Base-by-base conservation (phyloP, 2,329 filamentous ascomycete genomes). In the Penicillium sp. region DNA sequence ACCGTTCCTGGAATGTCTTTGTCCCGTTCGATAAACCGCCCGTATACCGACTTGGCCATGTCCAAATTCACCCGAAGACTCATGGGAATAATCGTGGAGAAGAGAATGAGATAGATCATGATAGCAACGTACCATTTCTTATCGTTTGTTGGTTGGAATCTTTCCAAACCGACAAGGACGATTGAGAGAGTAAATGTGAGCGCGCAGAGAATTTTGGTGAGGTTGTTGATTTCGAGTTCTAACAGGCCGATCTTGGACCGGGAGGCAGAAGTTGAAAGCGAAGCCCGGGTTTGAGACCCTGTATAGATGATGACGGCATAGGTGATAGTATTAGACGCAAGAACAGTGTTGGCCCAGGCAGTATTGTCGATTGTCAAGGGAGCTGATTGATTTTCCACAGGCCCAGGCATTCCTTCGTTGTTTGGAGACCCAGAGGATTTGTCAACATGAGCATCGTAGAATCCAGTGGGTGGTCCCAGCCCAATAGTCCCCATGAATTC, bases 41-140 rank as follows among this genome's bases (percentile, higher is more conserved):
- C 94, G 69, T 96, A 98, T 2, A 93, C 88, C 48, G 87, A 91
- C 71, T 98, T 98, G 34, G 91, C 94, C 80, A 98, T 85, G 64
- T 98, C 93, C 17, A 98, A 76, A 65, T 98, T 98, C 59, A 98
- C 93, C 44, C 93, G 85, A 58, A 98, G 75, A 71, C 89, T 95
- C 69, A 98, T 96, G 1, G 93, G 93, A 24, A 98, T 94, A 62
- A 98, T 98, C 0, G 91, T 97, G n/a, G 91, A 97, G 74, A 98
- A 98, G 1, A 98, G 76, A 53, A 98, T 94, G 55, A 98, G 73
- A 66, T 97, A 98, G n/a, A 91, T 84, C 83, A 95, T 93, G 61
- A 97, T 95, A 57, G 94, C 91, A 58, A 97, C 83, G 68, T 97
- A 98, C 93, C 93, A 98, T 50, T 68, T 59, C 57, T 75, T 75